Evolutionary conservation across 2,329 filamentous ascomycete species (phyloP).

Genomic region (Colletotrichum sp.): DNA sequence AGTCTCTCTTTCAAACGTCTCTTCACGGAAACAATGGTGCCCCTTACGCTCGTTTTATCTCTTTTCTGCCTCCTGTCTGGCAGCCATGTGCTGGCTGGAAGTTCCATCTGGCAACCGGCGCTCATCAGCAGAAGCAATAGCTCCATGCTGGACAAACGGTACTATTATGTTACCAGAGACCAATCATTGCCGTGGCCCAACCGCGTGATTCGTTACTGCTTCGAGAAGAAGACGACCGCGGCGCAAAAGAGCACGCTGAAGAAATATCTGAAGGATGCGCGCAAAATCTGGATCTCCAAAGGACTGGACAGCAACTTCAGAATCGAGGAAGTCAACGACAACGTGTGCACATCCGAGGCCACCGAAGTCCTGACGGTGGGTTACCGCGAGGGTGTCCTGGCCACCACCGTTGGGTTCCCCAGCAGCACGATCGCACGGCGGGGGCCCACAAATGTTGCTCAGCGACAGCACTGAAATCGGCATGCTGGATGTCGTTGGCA

Average conservation of each 20-base stretch:
- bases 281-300: background rate
- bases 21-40: background rate
- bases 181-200: background rate
- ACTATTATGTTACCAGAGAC: background rate
- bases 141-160: background rate
- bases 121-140: background rate
- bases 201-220: background rate
- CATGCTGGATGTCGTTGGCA: slow-evolving; percentile 15
- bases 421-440: background rate
- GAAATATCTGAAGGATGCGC: background rate
- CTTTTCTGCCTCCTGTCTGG: background rate
- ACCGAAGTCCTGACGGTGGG: background rate
- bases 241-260: background rate
- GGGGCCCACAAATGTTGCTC: background rate
- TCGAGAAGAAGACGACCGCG: background rate
- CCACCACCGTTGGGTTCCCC: background rate
- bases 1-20: background rate
- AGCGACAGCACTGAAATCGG: slow-evolving; percentile 1
- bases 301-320: slow-evolving; percentile 12
- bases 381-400: background rate
- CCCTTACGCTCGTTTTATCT: background rate
- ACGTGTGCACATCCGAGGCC: slow-evolving; percentile 2
- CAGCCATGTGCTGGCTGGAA: background rate
- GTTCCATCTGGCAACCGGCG: background rate
- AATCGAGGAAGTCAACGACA: slow-evolving; percentile 13